Conservation (phyloP, 352 stramenopile species). For the Globisporangium cystogenes region DNA sequence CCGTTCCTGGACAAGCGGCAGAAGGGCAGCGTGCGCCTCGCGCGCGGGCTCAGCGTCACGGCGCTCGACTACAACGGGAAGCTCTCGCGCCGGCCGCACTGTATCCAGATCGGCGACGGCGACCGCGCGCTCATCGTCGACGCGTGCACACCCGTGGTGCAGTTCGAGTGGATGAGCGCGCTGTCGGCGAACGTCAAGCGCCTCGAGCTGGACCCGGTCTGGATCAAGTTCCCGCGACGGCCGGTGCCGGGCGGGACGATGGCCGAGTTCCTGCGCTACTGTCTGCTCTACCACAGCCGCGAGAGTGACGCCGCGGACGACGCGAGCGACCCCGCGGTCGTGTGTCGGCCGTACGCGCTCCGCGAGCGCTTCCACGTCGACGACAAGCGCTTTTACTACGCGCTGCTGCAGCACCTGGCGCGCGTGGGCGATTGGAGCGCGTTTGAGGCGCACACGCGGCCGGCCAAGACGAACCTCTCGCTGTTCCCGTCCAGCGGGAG, state of each 20-base stretch:
- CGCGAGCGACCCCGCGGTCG: constrained; percentile 7
- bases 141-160: constrained; percentile 40
- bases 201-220: constrained; percentile 46
- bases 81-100: constrained; percentile 54
- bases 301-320: constrained; percentile 14
- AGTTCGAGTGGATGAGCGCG: constrained; percentile 56
- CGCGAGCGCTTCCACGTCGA: constrained; percentile 43
- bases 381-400: constrained; percentile 48
- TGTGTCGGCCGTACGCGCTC: constrained; percentile 23
- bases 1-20: constrained; percentile 48
- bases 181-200: constrained; percentile 63
- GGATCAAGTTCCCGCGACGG: constrained; percentile 43
- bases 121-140: constrained; percentile 58
- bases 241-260: constrained; percentile 51
- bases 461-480: constrained; percentile 30
- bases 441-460: constrained; percentile 41
- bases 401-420: constrained; percentile 36
- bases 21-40: constrained; percentile 36
- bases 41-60: constrained; percentile 27
- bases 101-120: constrained; percentile 51
- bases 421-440: constrained; percentile 43
- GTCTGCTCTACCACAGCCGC: constrained; percentile 54
- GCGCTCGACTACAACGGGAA: constrained; percentile 59
- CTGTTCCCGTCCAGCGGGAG: constrained; percentile 18
- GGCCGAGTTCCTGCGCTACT: constrained; percentile 54